These are phyloP conservation scores for Trichoderma semiorbis DNA, from an alignment of 2,329 filamentous ascomycete genomes.

Conservation along the genomic window DNA sequence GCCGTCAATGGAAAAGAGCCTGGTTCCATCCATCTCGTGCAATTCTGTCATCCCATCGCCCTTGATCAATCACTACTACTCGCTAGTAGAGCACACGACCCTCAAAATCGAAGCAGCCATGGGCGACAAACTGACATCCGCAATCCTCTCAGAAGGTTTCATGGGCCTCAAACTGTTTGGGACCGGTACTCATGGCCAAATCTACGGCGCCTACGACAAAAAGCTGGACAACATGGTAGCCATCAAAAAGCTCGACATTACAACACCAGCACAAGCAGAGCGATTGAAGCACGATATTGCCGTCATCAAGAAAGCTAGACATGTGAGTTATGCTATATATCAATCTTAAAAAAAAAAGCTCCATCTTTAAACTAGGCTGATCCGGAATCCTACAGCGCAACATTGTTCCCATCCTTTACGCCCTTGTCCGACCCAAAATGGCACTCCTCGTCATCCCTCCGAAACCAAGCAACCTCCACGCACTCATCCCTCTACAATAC, in stretches of 20 bases:
- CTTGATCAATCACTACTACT: neutral
- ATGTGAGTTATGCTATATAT: neutral
- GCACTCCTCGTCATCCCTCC: neutral
- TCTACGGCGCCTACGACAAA: neutral
- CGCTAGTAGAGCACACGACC: neutral
- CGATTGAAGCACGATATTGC: neutral
- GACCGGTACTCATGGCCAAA: neutral
- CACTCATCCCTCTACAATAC: neutral
- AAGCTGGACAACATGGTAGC: neutral
- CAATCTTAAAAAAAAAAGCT: neutral
- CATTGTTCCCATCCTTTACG: neutral
- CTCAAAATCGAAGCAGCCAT: neutral
- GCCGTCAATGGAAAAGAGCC: neutral
- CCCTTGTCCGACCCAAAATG: neutral
- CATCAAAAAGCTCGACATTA: neutral
- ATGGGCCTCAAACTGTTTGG: neutral
- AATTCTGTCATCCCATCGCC: neutral
- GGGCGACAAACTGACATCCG: too few relatives aligned
- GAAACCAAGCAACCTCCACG: neutral
- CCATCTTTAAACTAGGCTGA: too few relatives aligned
- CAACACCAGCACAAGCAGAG: neutral
- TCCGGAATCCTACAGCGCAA: neutral
- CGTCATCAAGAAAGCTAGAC: neutral
- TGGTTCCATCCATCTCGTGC: neutral
- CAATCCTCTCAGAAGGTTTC: neutral